phyloP scores from a whole-genome alignment of 148 eudicot genomes.

The Heliosperma pusillum region DNA sequence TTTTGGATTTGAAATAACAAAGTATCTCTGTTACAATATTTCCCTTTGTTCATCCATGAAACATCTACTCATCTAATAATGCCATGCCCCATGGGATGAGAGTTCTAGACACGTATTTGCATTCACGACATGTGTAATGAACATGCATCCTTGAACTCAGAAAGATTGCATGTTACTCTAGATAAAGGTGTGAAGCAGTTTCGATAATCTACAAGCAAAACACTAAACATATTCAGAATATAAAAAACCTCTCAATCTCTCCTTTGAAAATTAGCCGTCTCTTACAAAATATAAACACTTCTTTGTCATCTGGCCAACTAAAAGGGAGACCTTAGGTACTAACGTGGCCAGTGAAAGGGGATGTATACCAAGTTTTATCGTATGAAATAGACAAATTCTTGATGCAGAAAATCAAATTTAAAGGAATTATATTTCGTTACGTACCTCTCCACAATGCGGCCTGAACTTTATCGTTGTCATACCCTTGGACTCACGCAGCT shows the following conservation, averaged over 20 bases:
- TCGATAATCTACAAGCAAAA: not conserved
- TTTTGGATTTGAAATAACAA: not conserved
- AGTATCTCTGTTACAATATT: no score
- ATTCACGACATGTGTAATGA: not conserved
- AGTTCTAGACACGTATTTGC: not conserved
- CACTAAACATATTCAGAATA: not conserved
- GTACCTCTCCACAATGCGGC: constrained; percentile 98
- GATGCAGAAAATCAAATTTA: not conserved
- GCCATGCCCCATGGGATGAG: not conserved
- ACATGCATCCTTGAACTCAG: not conserved
- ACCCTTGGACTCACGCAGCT: constrained; percentile 99
- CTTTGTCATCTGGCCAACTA: not conserved
- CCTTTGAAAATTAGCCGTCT: not conserved
- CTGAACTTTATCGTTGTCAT: constrained; percentile 94
- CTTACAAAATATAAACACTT: no score
- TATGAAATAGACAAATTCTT: not conserved
- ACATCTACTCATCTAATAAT: not conserved
- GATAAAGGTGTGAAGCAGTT: not conserved
- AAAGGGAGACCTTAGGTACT: not conserved
- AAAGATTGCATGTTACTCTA: not conserved
- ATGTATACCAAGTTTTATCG: not conserved
- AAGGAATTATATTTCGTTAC: constrained; percentile 3
- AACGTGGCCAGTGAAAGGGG: not conserved
- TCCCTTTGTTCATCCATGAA: not conserved
- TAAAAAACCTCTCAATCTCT: not conserved